Evolutionary conservation across 495 filamentous ascomycete species (phyloP), one percentile per base, ranked within the genome.

Genomic region (Melanomma pulvis-pyrius): DNA sequence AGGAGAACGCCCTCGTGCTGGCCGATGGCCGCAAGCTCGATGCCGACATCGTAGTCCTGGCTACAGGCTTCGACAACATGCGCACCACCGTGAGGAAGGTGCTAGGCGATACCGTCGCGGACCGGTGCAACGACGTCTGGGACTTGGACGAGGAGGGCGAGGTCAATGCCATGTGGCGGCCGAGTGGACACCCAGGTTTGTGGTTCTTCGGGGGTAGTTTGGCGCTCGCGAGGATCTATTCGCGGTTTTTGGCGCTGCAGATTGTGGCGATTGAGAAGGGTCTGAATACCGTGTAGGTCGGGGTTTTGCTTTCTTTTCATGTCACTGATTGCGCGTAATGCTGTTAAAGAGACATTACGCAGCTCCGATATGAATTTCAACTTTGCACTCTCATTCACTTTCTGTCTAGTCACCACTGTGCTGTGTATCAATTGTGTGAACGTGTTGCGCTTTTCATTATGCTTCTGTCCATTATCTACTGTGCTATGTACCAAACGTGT

Each of bases 181-280:
- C 74, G 28, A 87, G 81, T 21, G 89, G 90, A 0, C 89, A 92
- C 68, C 87, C 87, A 0, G 88, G 88, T 0, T 86, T 93, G 55
- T 96, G 90, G 90, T 88, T 90, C 74, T 89, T 91, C 76, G 92
- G 90, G 0, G 92, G 92, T 0, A 93, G 90, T 75, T 73, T 93
- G 21, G 88, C 88, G 11, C 70, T 93, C 61, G 88, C 87, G 55
- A 81, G 92, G 63, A 91, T 88, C 67, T 91, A 82, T 60, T 92
- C 89, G 11, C 81, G 83, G 36, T 59, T 90, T 50, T 65, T 93
- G 74, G 92, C 89, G 22, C 72, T 94, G 75, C 90, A 92, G 80
- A 89, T 93, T 47, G 88, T 88, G 75, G 89, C 83, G 0, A 69
- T 82, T 41, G 81, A 91, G 67, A 28, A 19, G 22, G 63, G 82